Percentiles rank a stretch among this genome's conserved stretches.
These are phyloP conservation scores for Dorcoceras hygrometricum DNA, from an alignment of 257 asterid genomes.

Conservation along the genomic window DNA sequence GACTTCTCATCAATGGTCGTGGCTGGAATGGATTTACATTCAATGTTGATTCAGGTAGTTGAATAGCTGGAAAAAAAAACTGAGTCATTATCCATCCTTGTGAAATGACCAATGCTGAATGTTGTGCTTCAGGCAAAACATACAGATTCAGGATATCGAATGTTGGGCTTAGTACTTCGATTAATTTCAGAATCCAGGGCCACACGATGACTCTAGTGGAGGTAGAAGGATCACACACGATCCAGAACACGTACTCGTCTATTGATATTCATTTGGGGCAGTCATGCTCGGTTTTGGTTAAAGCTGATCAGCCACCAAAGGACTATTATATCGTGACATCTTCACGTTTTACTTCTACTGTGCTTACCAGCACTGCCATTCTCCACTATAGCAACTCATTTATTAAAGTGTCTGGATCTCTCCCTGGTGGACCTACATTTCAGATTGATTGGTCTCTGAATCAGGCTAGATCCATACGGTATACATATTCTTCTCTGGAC, in stretches of 20 bases:
- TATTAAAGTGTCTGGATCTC: slow-evolving; percentile 61
- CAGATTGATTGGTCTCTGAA: slow-evolving; percentile 57
- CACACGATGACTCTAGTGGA: slow-evolving; percentile 80
- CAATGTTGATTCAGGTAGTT: slow-evolving; percentile 65
- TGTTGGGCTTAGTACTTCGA: slow-evolving; percentile 71
- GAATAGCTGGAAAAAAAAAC: neutral
- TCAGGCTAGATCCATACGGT: slow-evolving; percentile 94
- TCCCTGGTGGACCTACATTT: slow-evolving; percentile 86
- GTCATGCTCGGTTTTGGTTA: slow-evolving; percentile 85
- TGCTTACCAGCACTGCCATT: slow-evolving; percentile 76
- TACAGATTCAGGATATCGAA: slow-evolving; percentile 91
- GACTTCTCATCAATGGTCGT: slow-evolving; percentile 84
- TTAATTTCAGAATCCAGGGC: slow-evolving; percentile 87
- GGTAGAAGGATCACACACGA: slow-evolving; percentile 95
- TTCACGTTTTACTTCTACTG: slow-evolving; percentile 66
- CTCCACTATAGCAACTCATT: slow-evolving; percentile 82
- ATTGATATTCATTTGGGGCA: slow-evolving; percentile 86
- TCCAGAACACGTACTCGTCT: slow-evolving; percentile 67
- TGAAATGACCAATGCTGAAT: neutral
- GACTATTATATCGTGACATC: slow-evolving; percentile 80
- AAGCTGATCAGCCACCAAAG: slow-evolving; percentile 71
- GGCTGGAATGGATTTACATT: slow-evolving; percentile 92
- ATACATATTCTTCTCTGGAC: slow-evolving; percentile 12
- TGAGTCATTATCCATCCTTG: neutral
- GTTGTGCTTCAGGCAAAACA: slow-evolving; percentile 89